Percentiles rank a stretch among this genome's conserved stretches.
Conservation (phyloP, 2,329 filamentous ascomycete species). For the Alternaria solani region DNA sequence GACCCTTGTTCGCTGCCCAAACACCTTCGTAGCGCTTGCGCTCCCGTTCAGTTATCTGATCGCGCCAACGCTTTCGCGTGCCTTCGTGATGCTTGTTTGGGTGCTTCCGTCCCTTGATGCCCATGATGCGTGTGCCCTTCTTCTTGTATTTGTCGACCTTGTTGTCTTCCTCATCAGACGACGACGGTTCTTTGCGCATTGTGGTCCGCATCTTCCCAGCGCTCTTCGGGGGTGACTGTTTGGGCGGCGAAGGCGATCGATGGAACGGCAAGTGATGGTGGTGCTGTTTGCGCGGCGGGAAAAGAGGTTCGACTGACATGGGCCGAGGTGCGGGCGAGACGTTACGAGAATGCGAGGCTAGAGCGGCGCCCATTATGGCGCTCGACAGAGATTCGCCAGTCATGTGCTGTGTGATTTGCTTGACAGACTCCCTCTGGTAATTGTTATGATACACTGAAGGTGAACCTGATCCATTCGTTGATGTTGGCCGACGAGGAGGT, state of each 20-base stretch:
- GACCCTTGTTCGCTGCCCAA: constrained; percentile 81
- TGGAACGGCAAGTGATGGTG: constrained; percentile 48
- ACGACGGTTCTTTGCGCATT: constrained; percentile 62
- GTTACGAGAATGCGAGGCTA: constrained; percentile 68
- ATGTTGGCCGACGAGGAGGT: constrained; percentile 31
- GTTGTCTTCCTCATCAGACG: constrained; percentile 58
- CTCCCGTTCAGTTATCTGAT: constrained; percentile 74
- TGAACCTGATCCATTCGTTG: constrained; percentile 32
- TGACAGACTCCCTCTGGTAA: constrained; percentile 49
- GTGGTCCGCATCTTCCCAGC: constrained; percentile 70
- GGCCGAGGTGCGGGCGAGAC: constrained; percentile 49
- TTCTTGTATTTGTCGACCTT: constrained; percentile 62
- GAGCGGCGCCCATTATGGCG: constrained; percentile 77
- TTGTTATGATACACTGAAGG: constrained; percentile 49
- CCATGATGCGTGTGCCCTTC: constrained; percentile 65
- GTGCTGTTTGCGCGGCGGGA: constrained; percentile 52
- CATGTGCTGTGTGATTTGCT: constrained; percentile 57
- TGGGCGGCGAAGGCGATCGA: constrained; percentile 50
- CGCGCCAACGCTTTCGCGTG: constrained; percentile 77
- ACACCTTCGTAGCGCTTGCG: constrained; percentile 84
- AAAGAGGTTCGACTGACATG: constrained; percentile 47
- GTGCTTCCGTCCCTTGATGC: constrained; percentile 60
- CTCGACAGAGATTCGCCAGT: constrained; percentile 72
- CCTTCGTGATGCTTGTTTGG: constrained; percentile 78
- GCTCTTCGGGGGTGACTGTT: constrained; percentile 44